A percentile compares a stretch with the other conserved stretches of the same genome.
Conservation (phyloP, 2,329 filamentous ascomycete species). For the Mycosphaerelloides madeirae region DNA sequence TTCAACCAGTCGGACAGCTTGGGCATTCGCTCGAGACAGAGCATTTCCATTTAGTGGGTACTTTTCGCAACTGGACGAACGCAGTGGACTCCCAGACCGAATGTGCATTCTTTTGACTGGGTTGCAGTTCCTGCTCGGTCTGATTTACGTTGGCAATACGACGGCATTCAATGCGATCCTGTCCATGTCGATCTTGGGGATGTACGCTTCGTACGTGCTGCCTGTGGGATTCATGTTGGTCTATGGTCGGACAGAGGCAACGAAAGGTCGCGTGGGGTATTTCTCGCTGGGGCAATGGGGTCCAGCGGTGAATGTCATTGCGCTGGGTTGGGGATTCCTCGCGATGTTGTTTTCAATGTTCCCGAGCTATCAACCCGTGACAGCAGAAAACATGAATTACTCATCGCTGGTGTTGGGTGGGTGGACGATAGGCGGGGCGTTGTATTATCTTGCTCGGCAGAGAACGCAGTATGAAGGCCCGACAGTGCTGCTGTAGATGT, state of each 20-base stretch:
- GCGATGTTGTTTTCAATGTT: conserved; percentile 47
- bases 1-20: conserved; percentile 34
- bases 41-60: conserved; percentile 33
- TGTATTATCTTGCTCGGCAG: conserved; percentile 40
- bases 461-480: conserved; percentile 29
- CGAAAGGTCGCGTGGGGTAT: conserved; percentile 16
- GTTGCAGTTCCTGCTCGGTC: conserved; percentile 12
- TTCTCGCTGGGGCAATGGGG: conserved; percentile 36
- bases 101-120: conserved; percentile 12
- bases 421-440: conserved; percentile 37
- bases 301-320: conserved; percentile 36
- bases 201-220: conserved; percentile 14
- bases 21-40: conserved; percentile 35
- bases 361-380: conserved; percentile 39
- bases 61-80: conserved; percentile 12
- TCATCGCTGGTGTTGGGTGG: conserved; percentile 36
- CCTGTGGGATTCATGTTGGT: conserved; percentile 23
- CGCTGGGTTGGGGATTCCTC: conserved; percentile 42
- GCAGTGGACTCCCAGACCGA: conserved; percentile 5
- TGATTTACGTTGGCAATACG: conserved; percentile 16
- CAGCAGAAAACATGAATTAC: conserved; percentile 42
- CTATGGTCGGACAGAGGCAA: conserved; percentile 10
- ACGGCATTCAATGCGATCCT: conserved; percentile 16
- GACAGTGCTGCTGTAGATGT: conserved; percentile 1
- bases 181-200: conserved; percentile 12